These are phyloP conservation scores for Claviceps paspali DNA, from an alignment of 2,329 filamentous ascomycete genomes.

Conservation along the genomic window DNA sequence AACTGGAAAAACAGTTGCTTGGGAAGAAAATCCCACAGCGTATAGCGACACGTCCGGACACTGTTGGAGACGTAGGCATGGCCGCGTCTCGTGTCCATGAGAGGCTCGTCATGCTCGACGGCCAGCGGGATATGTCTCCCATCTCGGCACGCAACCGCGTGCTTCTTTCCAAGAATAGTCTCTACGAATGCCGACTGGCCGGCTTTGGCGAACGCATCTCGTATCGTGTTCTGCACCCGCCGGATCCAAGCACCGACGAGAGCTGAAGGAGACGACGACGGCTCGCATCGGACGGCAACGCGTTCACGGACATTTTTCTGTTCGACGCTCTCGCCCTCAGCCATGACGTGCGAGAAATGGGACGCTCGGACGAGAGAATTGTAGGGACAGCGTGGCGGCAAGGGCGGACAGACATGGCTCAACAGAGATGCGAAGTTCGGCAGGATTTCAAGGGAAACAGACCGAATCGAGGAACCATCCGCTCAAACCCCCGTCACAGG, in stretches of 20 bases:
- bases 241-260: background rate
- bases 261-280: too few relatives aligned
- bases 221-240: constrained; percentile 6
- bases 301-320: background rate
- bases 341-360: background rate
- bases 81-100: constrained; percentile 35
- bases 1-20: constrained; percentile 84
- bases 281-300: background rate
- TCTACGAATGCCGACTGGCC: constrained; percentile 28
- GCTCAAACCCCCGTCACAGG: too few relatives aligned
- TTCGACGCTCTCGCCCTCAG: constrained; percentile 1
- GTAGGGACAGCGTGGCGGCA: too few relatives aligned
- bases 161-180: constrained; percentile 46
- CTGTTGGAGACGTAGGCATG: constrained; percentile 38
- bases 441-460: too few relatives aligned
- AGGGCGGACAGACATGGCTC: too few relatives aligned
- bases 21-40: constrained; percentile 74
- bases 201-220: constrained; percentile 9
- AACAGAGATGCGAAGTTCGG: too few relatives aligned
- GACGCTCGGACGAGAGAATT: too few relatives aligned
- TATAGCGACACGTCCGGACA: constrained; percentile 78
- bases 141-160: constrained; percentile 56
- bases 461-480: too few relatives aligned
- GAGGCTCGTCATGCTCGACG: constrained; percentile 21
- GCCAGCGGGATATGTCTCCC: constrained; percentile 38